Evolutionary conservation across 2,329 filamentous ascomycete species (phyloP), one percentile per base, ranked within the genome.

Genomic region (Paracorniculantispora psalliotae): DNA sequence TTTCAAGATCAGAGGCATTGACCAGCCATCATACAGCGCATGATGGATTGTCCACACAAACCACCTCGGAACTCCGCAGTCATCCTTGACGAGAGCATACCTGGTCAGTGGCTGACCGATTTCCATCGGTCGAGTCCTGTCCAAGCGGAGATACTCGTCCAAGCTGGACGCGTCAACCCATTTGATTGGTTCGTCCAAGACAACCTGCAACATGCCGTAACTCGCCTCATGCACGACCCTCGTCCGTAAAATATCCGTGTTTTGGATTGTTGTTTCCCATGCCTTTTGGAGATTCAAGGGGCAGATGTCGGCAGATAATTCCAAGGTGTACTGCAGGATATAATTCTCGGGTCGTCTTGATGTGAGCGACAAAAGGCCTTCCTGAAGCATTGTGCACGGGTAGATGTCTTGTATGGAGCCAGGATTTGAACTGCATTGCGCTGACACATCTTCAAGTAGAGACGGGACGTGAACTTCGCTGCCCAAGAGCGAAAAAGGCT

Each of bases 11-110:
- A 48, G 41, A 3, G 12, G 5, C 15, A 56, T 10, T 41, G 65
- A 67, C 66, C 66, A 71, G 15, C 68, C 69, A 13, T 72, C 70
- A 5, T 70, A 72, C 1, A 70, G 61, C 6, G 68, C 67, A 39
- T 72, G 70, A 9, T 72, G 70, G 0, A 64, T 62, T 0, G 69
- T 70, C 64, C 67, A 70, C 0, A 70, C 64, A 3, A 71, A 67
- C 51, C 64, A 70, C 25, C 21, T 35, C 6, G 4, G 15, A 8
- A 8, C 13, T 21, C 19, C 33, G 4, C 6, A 33, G 12, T 30
- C 39, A 17, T 47, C 44, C 10, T 7, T 28, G 17, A 43, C 39
- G 5, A 43, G 51, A 9, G 26, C 25, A 26, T 23, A n/a, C n/a
- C 53, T n/a, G 6, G 44, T 37, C 26, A 56, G 19, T 0, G 53